phyloP scores from a whole-genome alignment of 345 rosid species.

The Eucalyptus shirleyi region DNA sequence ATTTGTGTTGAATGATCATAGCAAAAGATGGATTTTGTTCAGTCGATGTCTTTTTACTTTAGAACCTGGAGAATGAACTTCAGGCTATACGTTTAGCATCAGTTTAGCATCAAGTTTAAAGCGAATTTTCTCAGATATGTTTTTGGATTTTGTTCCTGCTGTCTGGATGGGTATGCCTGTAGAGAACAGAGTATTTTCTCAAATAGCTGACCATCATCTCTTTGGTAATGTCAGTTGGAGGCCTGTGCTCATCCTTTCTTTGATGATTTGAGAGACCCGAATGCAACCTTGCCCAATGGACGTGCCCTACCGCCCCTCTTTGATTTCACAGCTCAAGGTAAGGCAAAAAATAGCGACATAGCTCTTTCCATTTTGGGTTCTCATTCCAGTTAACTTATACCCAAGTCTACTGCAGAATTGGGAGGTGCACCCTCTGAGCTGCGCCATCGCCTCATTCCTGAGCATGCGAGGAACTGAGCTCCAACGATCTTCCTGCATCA shows the following conservation, averaged over 20 bases:
- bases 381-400: not conserved
- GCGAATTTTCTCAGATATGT: not conserved
- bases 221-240: slow-evolving; percentile 46
- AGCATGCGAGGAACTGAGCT: slow-evolving; percentile 31
- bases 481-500: not conserved
- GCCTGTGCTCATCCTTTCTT: slow-evolving; percentile 99
- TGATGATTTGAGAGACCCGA: slow-evolving; percentile 73
- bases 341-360: not conserved
- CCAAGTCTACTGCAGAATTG: slow-evolving; percentile 45
- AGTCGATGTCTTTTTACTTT: not conserved
- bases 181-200: not conserved
- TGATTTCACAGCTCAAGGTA: slow-evolving; percentile 93
- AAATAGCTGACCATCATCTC: not conserved
- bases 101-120: not conserved
- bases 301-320: slow-evolving; percentile 80
- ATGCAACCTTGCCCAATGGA: slow-evolving; percentile 73
- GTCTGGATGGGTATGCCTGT: not conserved
- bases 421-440: slow-evolving; percentile 73
- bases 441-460: slow-evolving; percentile 69
- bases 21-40: not conserved
- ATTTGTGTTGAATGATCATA: not conserved
- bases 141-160: not conserved
- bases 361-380: not conserved
- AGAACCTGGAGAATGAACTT: not conserved
- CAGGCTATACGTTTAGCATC: not conserved